Evolutionary conservation across 345 rosid species (phyloP).

Genomic region (Draba incana): DNA sequence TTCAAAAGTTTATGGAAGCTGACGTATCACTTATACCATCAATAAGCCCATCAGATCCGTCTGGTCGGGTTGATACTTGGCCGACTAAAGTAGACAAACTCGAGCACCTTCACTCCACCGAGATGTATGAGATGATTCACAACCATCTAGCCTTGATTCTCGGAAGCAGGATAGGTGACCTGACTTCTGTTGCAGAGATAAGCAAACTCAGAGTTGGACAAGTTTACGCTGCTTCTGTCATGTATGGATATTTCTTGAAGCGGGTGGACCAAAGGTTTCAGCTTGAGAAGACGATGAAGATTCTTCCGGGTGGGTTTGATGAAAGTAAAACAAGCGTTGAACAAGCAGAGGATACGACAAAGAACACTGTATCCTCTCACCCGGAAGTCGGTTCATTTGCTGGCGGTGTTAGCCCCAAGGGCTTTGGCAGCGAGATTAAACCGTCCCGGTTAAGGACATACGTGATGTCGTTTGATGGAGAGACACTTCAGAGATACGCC

Average conservation of each 20-base stretch:
- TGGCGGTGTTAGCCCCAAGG: constrained; percentile 60
- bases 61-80: constrained; percentile 70
- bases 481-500: constrained; percentile 90
- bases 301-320: constrained; percentile 58
- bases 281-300: constrained; percentile 94
- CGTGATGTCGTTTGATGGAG: constrained; percentile 92
- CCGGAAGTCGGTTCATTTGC: constrained; percentile 64
- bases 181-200: constrained; percentile 63
- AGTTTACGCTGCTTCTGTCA: constrained; percentile 98
- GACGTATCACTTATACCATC: constrained; percentile 74
- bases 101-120: constrained; percentile 78
- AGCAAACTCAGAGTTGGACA: constrained; percentile 94
- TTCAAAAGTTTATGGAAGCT: constrained; percentile 93
- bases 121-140: constrained; percentile 96
- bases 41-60: constrained; percentile 55
- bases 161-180: constrained; percentile 68
- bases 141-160: constrained; percentile 82
- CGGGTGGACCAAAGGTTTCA: constrained; percentile 93
- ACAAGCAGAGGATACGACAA: constrained; percentile 37
- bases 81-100: constrained; percentile 69
- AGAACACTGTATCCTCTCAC: constrained; percentile 53
- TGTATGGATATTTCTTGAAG: constrained; percentile 96
- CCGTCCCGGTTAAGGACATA: constrained; percentile 72
- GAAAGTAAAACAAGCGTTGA: constrained; percentile 42
- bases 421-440: constrained; percentile 62